Base-by-base conservation (phyloP, 1,284 basidiomycete species). In the Bjerkandera adusta region DNA sequence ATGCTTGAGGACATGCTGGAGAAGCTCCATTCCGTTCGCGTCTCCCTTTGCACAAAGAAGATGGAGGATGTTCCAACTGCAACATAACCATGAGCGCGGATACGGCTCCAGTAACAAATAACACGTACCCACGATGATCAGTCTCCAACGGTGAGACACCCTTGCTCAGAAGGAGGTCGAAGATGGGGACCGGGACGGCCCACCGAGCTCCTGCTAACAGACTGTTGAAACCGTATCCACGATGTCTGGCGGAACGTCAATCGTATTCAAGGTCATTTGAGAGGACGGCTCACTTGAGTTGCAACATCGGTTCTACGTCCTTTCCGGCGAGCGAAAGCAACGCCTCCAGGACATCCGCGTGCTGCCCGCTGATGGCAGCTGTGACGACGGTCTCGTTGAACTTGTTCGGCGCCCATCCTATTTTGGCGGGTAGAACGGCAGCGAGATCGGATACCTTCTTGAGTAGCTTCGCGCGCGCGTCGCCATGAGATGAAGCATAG, bases 51-150 rank as follows among this genome's bases (percentile, higher is more conserved):
- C 37, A 51, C 68, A 72, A 24, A 76, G 58, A n/a, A 72, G 58
- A 56, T 82, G 79, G 47, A 71, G 75, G 12, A 81, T 69, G 52
- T 83, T 83, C 68, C 68, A 76, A 6, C 79, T 81, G 47, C 13
- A 37, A 18, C 24, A 45, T 13, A 13, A 2, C 11, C 25, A 25
- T 21, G 4, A 12, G 21, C 2, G 12, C 24, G 15, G n/a, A 2
- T 25, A 8, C 13, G 26, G 5, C 3, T 13, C 7, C 6, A 15
- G 21, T 6, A 11, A 16, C 16, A 13, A 11, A 5, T 11, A 7
- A 26, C 3, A 57, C 69, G 36, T 60, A 79, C 78, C 75, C 72
- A 51, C 65, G 60, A 32, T 52, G 42, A 53, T 79, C 76, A 2
- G 59, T 67, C 18, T 73, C 72, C 3, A 62, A 56, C 2, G 73